A percentile compares a stretch with the other conserved stretches of the same genome.
Conservation (phyloP, 2,329 filamentous ascomycete species). For the Sporothrix phasma region DNA sequence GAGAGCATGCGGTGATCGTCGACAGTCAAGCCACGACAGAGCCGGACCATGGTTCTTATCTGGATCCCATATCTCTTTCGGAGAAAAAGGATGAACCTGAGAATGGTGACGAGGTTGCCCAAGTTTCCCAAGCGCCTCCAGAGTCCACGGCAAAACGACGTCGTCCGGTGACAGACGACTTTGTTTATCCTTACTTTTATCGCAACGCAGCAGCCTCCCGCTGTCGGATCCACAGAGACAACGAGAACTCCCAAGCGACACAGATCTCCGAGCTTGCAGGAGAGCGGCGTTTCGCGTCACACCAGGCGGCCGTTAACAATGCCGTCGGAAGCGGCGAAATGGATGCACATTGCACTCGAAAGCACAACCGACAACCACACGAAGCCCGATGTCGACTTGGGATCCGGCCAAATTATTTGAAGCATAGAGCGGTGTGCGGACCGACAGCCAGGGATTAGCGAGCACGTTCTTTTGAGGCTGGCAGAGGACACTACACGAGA, state of each 20-base stretch:
- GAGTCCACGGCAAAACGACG: not conserved
- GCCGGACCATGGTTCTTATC: not conserved
- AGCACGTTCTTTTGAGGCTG: not conserved
- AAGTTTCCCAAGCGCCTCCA: no score
- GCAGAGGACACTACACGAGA: not conserved
- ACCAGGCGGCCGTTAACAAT: slow-evolving; percentile 24
- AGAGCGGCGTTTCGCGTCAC: slow-evolving; percentile 21
- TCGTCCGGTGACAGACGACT: no score
- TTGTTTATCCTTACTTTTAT: slow-evolving; percentile 6
- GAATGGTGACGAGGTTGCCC: not conserved
- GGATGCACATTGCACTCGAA: slow-evolving; percentile 25
- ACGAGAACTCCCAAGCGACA: not conserved
- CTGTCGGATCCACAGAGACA: not conserved
- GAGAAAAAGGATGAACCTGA: not conserved
- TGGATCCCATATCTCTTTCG: not conserved
- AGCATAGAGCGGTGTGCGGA: not conserved
- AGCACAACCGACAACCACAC: slow-evolving; percentile 34
- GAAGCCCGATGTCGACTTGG: slow-evolving; percentile 28
- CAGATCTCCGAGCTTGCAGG: not conserved
- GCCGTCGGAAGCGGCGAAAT: slow-evolving; percentile 17
- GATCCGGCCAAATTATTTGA: no score
- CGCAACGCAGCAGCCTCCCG: not conserved
- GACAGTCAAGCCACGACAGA: slow-evolving; percentile 11
- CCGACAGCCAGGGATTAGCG: not conserved
- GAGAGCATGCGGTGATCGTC: not conserved